phyloP scores from a whole-genome alignment of 2,329 filamentous ascomycete genomes.

The Knoxdaviesia capensis region DNA sequence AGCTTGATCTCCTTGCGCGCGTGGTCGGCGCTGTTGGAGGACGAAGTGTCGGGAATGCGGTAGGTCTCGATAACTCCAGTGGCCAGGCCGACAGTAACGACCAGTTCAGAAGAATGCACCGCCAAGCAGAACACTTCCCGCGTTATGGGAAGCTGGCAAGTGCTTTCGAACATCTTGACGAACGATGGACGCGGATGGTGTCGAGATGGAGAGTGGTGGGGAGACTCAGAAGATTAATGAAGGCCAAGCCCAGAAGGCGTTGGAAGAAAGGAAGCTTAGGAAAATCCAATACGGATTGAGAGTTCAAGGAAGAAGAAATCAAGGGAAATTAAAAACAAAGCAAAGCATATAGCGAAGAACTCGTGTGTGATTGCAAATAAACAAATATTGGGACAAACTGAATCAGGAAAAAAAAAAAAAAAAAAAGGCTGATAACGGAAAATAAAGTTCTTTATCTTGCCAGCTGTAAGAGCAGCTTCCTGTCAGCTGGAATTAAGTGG shows the following conservation, averaged over 20 bases:
- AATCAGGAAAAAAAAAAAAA: too few relatives aligned
- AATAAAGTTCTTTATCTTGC: too few relatives aligned
- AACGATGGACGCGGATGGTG: neutral
- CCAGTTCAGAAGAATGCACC: slow-evolving; percentile 63
- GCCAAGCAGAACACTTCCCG: slow-evolving; percentile 79
- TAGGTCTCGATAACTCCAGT: slow-evolving; percentile 75
- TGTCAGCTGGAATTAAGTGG: too few relatives aligned
- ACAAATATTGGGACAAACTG: too few relatives aligned
- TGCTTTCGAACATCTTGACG: slow-evolving; percentile 61
- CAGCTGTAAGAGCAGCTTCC: too few relatives aligned
- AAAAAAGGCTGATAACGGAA: too few relatives aligned
- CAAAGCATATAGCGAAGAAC: neutral
- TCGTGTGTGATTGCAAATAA: too few relatives aligned
- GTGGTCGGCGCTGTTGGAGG: slow-evolving; percentile 11
- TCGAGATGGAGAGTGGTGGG: neutral
- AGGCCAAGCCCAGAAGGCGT: too few relatives aligned
- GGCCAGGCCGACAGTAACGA: slow-evolving; percentile 71
- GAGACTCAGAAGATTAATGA: too few relatives aligned
- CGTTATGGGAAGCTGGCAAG: slow-evolving; percentile 72
- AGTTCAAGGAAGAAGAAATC: neutral
- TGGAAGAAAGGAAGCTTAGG: too few relatives aligned
- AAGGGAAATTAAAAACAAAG: neutral
- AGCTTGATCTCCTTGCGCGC: slow-evolving; percentile 48
- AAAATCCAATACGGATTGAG: neutral
- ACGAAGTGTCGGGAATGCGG: slow-evolving; percentile 34